Percentiles rank a stretch among this genome's conserved stretches.
Conservation (phyloP, 176 grass and related monocot species). For the Phyllostachys edulis region DNA sequence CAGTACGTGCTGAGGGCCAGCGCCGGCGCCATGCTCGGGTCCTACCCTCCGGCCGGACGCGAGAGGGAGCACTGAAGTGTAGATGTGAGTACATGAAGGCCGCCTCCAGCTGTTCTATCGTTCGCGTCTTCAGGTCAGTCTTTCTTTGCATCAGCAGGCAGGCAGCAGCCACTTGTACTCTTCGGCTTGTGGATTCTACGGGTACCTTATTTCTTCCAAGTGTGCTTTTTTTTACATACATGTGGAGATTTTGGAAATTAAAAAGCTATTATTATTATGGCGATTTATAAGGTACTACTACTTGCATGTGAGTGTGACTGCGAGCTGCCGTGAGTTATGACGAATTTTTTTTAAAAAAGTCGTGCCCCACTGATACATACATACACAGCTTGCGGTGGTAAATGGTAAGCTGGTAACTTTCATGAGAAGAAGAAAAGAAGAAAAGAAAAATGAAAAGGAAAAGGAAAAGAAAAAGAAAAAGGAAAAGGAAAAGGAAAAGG, state of each 20-base stretch:
- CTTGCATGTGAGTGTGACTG: not conserved
- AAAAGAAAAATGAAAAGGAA: not conserved
- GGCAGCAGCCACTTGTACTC: not conserved
- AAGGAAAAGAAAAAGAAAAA: not conserved
- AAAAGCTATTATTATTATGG: not conserved
- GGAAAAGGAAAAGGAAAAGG: not conserved
- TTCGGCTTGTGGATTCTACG: constrained; percentile 15
- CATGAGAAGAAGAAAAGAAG: not conserved
- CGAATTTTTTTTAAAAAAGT: no score
- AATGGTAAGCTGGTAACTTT: no score
- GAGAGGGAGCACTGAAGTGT: constrained; percentile 25
- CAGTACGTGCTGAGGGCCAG: constrained; percentile 70
- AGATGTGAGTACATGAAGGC: constrained; percentile 27
- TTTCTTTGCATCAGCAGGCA: not conserved
- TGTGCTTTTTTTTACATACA: constrained; percentile 3
- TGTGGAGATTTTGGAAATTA: constrained; percentile 9
- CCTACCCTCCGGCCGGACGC: constrained; percentile 21
- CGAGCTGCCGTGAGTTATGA: no score
- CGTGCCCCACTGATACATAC: no score
- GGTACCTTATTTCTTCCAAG: not conserved
- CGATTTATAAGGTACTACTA: not conserved
- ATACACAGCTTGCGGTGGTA: no score
- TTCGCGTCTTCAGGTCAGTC: not conserved
- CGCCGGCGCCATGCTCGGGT: constrained; percentile 43
- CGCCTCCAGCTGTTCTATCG: not conserved